A percentile compares a stretch with the other conserved stretches of the same genome.
Evolutionary conservation across 345 rosid species (phyloP).

Genomic region (Rhodamnia argentea): DNA sequence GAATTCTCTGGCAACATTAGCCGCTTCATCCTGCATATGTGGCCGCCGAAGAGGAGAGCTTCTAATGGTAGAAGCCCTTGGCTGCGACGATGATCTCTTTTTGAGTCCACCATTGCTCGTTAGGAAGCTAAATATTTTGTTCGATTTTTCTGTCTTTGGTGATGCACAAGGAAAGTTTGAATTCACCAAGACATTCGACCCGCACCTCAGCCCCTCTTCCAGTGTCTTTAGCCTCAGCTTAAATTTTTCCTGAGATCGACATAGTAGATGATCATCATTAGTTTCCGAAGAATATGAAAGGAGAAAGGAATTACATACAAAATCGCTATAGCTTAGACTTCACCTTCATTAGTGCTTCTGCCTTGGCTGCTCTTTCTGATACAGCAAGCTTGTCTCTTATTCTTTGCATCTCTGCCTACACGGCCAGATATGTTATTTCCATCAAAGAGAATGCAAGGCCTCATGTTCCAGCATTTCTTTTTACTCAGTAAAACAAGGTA

Average conservation of each 20-base stretch:
- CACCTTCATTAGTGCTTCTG: conserved; percentile 90
- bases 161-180: conserved; percentile 16
- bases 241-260: conserved; percentile 52
- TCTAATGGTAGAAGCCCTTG: conserved; percentile 39
- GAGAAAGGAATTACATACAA: not conserved
- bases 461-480: not conserved
- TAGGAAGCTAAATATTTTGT: conserved; percentile 59
- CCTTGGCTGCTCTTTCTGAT: conserved; percentile 81
- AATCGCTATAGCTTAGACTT: not conserved
- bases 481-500: no score
- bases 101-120: conserved; percentile 44
- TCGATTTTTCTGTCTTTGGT: conserved; percentile 41
- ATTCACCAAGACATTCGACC: conserved; percentile 13
- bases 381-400: conserved; percentile 66
- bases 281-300: not conserved
- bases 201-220: conserved; percentile 59
- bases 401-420: conserved; percentile 85
- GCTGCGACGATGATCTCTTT: conserved; percentile 68
- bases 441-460: not conserved
- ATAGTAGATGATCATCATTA: not conserved
- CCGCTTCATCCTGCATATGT: conserved; percentile 12
- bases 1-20: not conserved
- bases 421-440: not conserved
- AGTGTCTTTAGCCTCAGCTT: conserved; percentile 66
- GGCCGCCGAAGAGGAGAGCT: conserved; percentile 34